These are phyloP conservation scores for Epichloe glyceriae DNA, from an alignment of 2,329 filamentous ascomycete genomes.

Conservation along the genomic window DNA sequence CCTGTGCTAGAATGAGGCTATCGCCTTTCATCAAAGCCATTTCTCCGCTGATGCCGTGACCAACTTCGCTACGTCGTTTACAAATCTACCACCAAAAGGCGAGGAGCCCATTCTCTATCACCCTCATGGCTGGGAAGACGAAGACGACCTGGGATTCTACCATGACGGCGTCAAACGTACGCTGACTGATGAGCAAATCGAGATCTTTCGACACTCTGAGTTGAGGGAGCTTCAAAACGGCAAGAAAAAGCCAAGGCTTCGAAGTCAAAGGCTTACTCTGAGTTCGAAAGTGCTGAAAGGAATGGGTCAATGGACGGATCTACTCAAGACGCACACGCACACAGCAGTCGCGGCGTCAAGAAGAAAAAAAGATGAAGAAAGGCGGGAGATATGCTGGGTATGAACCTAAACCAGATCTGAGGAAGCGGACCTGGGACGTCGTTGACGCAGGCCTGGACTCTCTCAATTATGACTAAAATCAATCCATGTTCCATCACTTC, in stretches of 20 bases:
- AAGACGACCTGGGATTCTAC: constrained; percentile 73
- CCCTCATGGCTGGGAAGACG: constrained; percentile 12
- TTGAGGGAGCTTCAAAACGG: constrained; percentile 54
- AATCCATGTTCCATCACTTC: background rate
- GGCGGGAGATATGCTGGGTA: constrained; percentile 24
- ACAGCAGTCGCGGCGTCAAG: constrained; percentile 11
- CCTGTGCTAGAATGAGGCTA: constrained; percentile 41
- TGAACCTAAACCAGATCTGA: constrained; percentile 45
- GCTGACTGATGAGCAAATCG: constrained; percentile 80
- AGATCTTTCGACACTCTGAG: constrained; percentile 82
- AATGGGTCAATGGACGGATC: background rate
- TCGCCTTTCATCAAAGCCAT: constrained; percentile 45
- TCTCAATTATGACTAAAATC: constrained; percentile 44
- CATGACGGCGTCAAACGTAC: constrained; percentile 77
- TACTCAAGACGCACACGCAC: background rate
- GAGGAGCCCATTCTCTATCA: constrained; percentile 7
- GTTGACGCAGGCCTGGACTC: constrained; percentile 48
- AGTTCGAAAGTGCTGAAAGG: background rate
- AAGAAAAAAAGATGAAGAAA: constrained; percentile 28
- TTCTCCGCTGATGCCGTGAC: constrained; percentile 36
- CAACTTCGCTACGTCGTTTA: constrained; percentile 35
- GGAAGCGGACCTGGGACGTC: constrained; percentile 55
- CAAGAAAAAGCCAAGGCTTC: constrained; percentile 21
- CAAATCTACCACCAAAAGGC: constrained; percentile 14
- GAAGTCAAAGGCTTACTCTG: background rate